Conservation (phyloP, 1,139 yeast species). For the Eremothecium gossypii region DNA sequence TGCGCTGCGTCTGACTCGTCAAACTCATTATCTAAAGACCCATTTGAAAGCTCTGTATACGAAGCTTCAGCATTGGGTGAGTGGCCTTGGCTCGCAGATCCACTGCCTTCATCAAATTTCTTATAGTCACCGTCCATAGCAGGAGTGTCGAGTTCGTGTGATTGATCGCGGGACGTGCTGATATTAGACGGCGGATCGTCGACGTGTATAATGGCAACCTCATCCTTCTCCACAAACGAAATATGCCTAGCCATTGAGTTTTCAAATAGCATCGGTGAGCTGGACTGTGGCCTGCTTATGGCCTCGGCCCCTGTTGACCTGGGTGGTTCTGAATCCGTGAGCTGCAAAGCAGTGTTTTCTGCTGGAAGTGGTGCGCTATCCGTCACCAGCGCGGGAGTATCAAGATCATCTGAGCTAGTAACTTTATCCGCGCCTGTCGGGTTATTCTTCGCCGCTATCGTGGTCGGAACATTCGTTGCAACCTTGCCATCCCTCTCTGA, state of each 20-base stretch:
- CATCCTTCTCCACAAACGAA: conserved; percentile 14
- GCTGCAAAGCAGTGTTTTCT: neutral
- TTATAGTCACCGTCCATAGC: too few relatives aligned
- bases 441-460: neutral
- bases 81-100: too few relatives aligned
- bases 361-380: neutral
- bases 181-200: conserved; percentile 10
- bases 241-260: conserved; percentile 14
- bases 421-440: neutral
- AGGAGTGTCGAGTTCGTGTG: too few relatives aligned
- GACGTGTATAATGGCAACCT: conserved; percentile 13
- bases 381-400: neutral
- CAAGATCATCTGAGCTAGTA: neutral
- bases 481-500: neutral
- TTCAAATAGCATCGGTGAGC: neutral
- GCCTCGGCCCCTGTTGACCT: neutral
- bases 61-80: too few relatives aligned
- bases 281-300: neutral
- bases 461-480: neutral
- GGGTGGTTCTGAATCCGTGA: neutral
- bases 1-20: too few relatives aligned
- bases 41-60: too few relatives aligned
- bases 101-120: neutral
- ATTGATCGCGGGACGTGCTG: neutral
- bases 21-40: too few relatives aligned